These are phyloP conservation scores for Neurospora pannonica DNA, from an alignment of 495 filamentous ascomycete genomes.

Conservation along the genomic window DNA sequence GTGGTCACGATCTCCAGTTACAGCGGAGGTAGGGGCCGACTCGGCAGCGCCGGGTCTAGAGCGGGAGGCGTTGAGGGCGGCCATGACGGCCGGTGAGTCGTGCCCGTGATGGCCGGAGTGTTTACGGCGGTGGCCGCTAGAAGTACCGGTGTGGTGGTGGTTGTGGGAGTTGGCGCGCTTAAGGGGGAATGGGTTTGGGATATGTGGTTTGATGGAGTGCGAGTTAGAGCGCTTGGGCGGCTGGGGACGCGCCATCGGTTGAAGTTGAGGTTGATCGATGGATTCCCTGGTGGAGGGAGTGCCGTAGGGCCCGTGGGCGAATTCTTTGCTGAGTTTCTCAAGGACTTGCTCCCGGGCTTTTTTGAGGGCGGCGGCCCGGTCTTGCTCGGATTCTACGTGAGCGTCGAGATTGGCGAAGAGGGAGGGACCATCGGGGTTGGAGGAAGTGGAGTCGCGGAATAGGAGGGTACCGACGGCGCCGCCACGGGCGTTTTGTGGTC, in stretches of 20 bases:
- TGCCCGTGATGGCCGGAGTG: background rate
- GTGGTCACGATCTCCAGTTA: background rate
- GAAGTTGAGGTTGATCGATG: background rate
- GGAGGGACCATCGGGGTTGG: constrained; percentile 29
- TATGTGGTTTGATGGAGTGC: background rate
- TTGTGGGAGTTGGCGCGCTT: background rate
- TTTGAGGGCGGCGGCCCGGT: constrained; percentile 31
- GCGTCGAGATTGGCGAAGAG: constrained; percentile 29
- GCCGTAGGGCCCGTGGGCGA: constrained; percentile 3
- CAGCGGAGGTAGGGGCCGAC: background rate
- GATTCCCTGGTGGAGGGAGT: background rate
- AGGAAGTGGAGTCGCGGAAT: background rate
- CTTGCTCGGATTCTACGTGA: constrained; percentile 32
- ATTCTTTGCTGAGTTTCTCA: constrained; percentile 35
- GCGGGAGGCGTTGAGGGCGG: background rate
- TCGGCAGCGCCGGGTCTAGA: background rate
- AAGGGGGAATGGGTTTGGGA: background rate
- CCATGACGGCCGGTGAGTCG: background rate
- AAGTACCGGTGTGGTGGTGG: background rate
- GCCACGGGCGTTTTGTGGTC: background rate
- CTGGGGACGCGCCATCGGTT: background rate
- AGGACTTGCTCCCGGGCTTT: constrained; percentile 38
- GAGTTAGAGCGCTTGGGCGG: background rate
- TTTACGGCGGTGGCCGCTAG: background rate
- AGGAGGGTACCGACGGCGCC: background rate